A percentile compares a stretch with the other conserved stretches of the same genome.
Evolutionary conservation across 345 rosid genomes (phyloP).

Genomic region (Murraya koenigii): DNA sequence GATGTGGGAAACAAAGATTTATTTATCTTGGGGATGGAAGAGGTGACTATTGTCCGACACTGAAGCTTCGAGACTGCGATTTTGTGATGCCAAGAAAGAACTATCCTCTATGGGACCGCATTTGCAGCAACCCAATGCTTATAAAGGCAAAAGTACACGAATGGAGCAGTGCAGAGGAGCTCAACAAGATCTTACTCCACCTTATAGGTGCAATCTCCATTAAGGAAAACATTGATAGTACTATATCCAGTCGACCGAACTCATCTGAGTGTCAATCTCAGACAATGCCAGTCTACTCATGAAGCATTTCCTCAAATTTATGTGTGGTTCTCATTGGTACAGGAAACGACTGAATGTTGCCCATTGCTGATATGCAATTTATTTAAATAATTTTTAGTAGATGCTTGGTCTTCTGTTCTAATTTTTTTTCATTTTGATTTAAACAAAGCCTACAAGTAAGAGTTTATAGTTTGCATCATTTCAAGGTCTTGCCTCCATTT

Average conservation of each 20-base stretch:
- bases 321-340: not conserved
- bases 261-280: conserved; percentile 7
- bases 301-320: conserved; percentile 7
- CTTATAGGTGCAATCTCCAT: conserved; percentile 34
- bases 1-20: conserved; percentile 28
- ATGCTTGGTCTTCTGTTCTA: too few species aligned
- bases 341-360: not conserved
- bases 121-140: conserved; percentile 32
- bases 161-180: conserved; percentile 72
- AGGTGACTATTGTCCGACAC: conserved; percentile 74
- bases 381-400: not conserved
- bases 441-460: too few species aligned
- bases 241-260: conserved; percentile 11
- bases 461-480: not conserved
- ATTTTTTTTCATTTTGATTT: too few species aligned
- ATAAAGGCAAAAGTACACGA: conserved; percentile 68
- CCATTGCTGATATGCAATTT: not conserved
- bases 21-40: conserved; percentile 86
- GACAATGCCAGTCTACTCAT: not conserved
- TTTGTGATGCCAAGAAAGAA: conserved; percentile 69
- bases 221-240: conserved; percentile 3
- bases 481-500: not conserved
- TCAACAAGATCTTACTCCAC: conserved; percentile 39
- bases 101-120: conserved; percentile 59
- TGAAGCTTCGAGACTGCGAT: conserved; percentile 59